Conservation (phyloP, 2,329 filamentous ascomycete species). For the Epichloe brachyelytri region DNA sequence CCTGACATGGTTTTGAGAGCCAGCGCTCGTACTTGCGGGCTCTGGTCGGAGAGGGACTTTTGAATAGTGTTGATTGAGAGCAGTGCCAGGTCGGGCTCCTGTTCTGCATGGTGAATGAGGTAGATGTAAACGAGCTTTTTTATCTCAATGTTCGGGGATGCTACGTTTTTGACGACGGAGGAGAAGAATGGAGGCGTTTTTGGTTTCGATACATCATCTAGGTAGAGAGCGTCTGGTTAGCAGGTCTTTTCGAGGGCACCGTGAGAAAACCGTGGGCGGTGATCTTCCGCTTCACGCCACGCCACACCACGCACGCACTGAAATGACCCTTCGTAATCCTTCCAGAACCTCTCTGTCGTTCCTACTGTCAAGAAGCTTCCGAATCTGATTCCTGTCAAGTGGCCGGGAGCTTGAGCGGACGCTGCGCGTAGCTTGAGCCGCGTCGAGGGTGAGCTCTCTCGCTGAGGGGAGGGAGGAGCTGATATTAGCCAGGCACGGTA, state of each 20-base stretch:
- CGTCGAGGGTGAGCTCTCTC: conserved; percentile 93
- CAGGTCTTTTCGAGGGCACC: background rate
- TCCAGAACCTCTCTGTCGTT: conserved; percentile 89
- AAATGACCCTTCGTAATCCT: conserved; percentile 75
- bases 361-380: conserved; percentile 87
- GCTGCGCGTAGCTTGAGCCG: conserved; percentile 73
- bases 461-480: conserved; percentile 38
- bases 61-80: conserved; percentile 98
- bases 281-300: too few species aligned
- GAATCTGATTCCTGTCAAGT: conserved; percentile 71
- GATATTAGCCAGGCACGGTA: background rate
- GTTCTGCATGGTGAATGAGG: conserved; percentile 89
- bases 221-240: background rate
- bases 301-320: conserved; percentile 41
- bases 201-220: conserved; percentile 94
- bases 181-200: conserved; percentile 86
- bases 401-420: conserved; percentile 48
- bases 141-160: conserved; percentile 84
- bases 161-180: conserved; percentile 96
- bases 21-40: conserved; percentile 80
- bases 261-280: too few species aligned
- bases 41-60: conserved; percentile 87
- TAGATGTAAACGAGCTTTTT: conserved; percentile 99
- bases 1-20: conserved; percentile 94
- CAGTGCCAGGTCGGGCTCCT: conserved; percentile 87